Conservation (phyloP, 108 stramenopile species). For the Skeletonema menzelii region DNA sequence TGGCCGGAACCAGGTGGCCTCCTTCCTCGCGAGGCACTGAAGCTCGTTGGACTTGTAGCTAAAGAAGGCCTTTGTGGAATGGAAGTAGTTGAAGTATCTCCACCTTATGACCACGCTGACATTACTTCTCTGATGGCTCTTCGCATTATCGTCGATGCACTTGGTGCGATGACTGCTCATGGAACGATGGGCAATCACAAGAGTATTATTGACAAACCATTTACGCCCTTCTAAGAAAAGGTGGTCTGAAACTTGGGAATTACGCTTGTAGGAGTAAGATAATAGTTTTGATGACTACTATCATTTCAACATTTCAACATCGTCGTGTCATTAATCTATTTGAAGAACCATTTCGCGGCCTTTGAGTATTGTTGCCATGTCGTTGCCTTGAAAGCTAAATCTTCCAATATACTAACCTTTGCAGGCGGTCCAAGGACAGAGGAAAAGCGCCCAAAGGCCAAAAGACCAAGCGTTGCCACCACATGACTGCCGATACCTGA, state of each 20-base stretch:
- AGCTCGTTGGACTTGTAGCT: constrained; percentile 77
- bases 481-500: constrained; percentile 58
- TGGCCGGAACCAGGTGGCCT: constrained; percentile 90
- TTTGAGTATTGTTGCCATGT: too few species aligned
- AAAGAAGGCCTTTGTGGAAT: constrained; percentile 82
- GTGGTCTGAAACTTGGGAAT: too few species aligned
- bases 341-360: too few species aligned
- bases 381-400: constrained; percentile 4
- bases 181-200: constrained; percentile 82
- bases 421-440: constrained; percentile 73
- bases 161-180: constrained; percentile 82
- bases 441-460: constrained; percentile 53
- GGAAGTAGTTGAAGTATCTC: constrained; percentile 88
- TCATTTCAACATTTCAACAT: too few species aligned
- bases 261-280: too few species aligned
- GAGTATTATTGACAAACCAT: constrained; percentile 79
- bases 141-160: constrained; percentile 80
- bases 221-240: constrained; percentile 66
- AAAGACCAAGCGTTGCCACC: constrained; percentile 38
- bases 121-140: constrained; percentile 83
- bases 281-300: too few species aligned
- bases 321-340: too few species aligned
- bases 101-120: constrained; percentile 87
- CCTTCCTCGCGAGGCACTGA: constrained; percentile 81
- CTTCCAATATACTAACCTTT: constrained; percentile 46